Base-by-base conservation (phyloP, 805 yeast species). In the Candida suzukii region DNA sequence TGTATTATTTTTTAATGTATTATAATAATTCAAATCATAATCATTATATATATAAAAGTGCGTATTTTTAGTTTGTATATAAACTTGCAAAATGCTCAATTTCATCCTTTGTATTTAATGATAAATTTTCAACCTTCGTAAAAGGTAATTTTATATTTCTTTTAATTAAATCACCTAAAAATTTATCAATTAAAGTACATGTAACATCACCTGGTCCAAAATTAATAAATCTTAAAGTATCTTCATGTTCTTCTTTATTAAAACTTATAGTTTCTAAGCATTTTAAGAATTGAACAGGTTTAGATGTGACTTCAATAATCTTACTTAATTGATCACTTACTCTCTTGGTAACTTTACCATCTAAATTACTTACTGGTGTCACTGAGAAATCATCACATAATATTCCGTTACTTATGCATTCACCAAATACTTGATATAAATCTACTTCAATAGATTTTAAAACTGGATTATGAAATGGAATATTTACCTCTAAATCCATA, bases 391-490 rank as follows among this genome's bases (percentile, higher is more conserved):
- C 24, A n/a, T 36, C 37, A 6, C 34, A 31, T 22, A 31, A 18
- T 11, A n/a, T 32, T 39, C 3, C 31, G 35, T 18, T 41, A 44
- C 16, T 37, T 20, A 10, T 28, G n/a, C 34, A 17, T 29, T 35
- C 10, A 22, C 29, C 7, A 16, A 17, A 10, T 12, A 19, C 12
- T 17, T 37, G n/a, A 61, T 44, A 11, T 46, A 64, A 45, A 14
- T 53, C 53, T 3, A 45, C 41, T 37, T 56, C 52, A 4, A 63
- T 58, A 14, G 57, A 53, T 7, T 45, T 27, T 25, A 64, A 46
- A n/a, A 60, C 35, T 8, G 62, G 56, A 41, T 59, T 51, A 41
- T 64, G 68, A 41, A 61, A 64, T 17, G 68, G 67, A 7, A 62
- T 47, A 6, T 43, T 38, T 3, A 64, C 63, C 7, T 48, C 38